Evolutionary conservation across 1,284 basidiomycete genomes (phyloP).

Genomic region (Leccinum pachyderme): DNA sequence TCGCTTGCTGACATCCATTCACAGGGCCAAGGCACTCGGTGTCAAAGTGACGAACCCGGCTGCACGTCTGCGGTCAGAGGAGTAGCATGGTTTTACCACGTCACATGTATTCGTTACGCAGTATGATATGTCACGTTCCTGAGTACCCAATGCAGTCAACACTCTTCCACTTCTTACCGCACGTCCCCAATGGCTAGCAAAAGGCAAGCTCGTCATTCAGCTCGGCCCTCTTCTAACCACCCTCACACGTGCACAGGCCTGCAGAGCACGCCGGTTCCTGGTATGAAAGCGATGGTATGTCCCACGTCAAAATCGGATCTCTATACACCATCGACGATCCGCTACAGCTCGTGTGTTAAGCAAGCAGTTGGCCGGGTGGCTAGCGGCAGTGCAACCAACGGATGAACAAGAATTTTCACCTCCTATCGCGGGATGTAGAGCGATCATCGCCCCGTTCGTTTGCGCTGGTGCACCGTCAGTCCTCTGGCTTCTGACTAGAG

Average conservation of each 20-base stretch:
- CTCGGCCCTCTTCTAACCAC: not conserved
- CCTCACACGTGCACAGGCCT: conserved; percentile 37
- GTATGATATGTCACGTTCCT: not conserved
- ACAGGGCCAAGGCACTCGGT: conserved; percentile 84
- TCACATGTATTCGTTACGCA: conserved; percentile 39
- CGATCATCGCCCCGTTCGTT: conserved; percentile 92
- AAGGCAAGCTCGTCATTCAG: conserved; percentile 22
- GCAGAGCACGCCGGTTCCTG: conserved; percentile 90
- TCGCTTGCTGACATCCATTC: conserved; percentile 4
- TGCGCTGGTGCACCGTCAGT: conserved; percentile 6
- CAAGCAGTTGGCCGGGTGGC: conserved; percentile 62
- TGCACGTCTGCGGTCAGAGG: conserved; percentile 96
- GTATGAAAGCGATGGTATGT: conserved; percentile 77
- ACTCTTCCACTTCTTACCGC: conserved; percentile 20
- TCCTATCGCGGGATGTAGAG: conserved; percentile 80
- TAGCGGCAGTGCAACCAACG: conserved; percentile 55
- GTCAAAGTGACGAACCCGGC: conserved; percentile 95
- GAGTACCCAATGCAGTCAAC: conserved; percentile 28
- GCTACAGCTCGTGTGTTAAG: conserved; percentile 55
- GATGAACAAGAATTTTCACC: conserved; percentile 47
- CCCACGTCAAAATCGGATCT: conserved; percentile 8
- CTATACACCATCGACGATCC: conserved; percentile 11
- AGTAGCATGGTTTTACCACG: conserved; percentile 41
- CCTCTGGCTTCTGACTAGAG: conserved; percentile 8
- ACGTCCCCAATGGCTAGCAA: conserved; percentile 23